phyloP scores from a whole-genome alignment of 1,284 basidiomycete genomes.

The Austroboletus niveus region DNA sequence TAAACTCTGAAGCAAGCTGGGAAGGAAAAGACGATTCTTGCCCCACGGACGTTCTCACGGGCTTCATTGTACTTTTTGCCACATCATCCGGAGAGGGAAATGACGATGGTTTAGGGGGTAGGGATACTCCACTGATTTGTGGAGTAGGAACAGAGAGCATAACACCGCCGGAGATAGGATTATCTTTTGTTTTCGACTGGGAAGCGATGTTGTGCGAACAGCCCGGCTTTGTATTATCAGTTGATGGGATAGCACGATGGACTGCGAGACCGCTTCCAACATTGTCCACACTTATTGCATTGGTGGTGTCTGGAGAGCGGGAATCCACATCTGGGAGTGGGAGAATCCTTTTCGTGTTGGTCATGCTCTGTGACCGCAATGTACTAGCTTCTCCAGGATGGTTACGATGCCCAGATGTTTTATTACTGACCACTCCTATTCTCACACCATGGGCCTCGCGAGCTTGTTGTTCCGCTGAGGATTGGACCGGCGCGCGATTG shows the following conservation, averaged over 20 bases:
- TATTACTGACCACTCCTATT: neutral
- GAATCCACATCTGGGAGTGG: neutral
- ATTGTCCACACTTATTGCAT: constrained; percentile 4
- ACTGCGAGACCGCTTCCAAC: neutral
- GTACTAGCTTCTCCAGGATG: neutral
- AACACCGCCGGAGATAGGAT: constrained; percentile 15
- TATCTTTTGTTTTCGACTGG: constrained; percentile 7
- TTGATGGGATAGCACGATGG: neutral
- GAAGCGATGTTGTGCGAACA: neutral
- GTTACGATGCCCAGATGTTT: neutral
- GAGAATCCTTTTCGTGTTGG: constrained; percentile 5
- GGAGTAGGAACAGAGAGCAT: constrained; percentile 9
- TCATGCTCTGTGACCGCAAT: constrained; percentile 7
- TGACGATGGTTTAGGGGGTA: constrained; percentile 6
- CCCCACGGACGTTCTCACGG: constrained; percentile 4
- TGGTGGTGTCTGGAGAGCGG: neutral
- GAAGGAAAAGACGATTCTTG: constrained; percentile 5
- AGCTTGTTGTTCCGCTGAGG: constrained; percentile 9
- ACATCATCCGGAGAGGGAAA: neutral
- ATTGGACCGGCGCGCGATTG: constrained; percentile 3
- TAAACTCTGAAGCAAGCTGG: constrained; percentile 11
- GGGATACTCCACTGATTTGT: neutral
- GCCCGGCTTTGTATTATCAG: neutral
- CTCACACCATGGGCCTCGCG: constrained; percentile 8
- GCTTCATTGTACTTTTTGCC: neutral